Base-by-base conservation (phyloP, 2,329 filamentous ascomycete genomes). In the Trichocomaceae sp. region DNA sequence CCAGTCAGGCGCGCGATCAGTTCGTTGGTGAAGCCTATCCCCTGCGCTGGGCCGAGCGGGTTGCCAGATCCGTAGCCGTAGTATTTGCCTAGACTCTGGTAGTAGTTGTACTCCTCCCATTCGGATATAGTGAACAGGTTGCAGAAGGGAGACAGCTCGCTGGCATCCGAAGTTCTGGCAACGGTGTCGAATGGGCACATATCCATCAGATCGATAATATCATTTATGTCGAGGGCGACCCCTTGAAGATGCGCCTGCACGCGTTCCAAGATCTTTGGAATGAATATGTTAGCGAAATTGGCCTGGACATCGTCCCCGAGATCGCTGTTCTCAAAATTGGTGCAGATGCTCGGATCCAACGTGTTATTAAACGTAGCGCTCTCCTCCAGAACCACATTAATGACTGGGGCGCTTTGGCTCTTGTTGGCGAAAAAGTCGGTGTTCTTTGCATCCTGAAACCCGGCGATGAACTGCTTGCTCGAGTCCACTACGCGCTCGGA, bases 1-100 rank as follows among this genome's bases (percentile, higher is more conserved):
- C 78, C 75, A 0, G 88, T 93, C 58, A 96, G 73, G 23, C 91
- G 83, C 3, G 91, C 86, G 52, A 95, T 80, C 15, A 96, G 81
- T 75, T 96, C 91, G 69, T 95, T 95, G 52, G 85, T 83, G 65
- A 86, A 96, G 2, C 90, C 91, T 1, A 93, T 86, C 1, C 91
- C 91, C 70, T 95, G 90, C 0, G 88, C 90, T 5, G 90, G 81
- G 0, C 87, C 91, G 8, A 96, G 78, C 0, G 83, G 81, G 65
- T 90, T 90, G 15, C 90, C 90, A 29, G 80, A 79, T 9, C 86
- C 83, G 69, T 85, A 91, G 54, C 86, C 84, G 70, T 96, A 96
- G 78, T 85, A 96, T 67, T 96, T 96, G 59, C 83, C 83, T 7
- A 96, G 73, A 0, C 85, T 82, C 67, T 89, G 80, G 68, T 84